Evolutionary conservation across 495 filamentous ascomycete genomes (phyloP).

Genomic region (Penicillium coffeae): DNA sequence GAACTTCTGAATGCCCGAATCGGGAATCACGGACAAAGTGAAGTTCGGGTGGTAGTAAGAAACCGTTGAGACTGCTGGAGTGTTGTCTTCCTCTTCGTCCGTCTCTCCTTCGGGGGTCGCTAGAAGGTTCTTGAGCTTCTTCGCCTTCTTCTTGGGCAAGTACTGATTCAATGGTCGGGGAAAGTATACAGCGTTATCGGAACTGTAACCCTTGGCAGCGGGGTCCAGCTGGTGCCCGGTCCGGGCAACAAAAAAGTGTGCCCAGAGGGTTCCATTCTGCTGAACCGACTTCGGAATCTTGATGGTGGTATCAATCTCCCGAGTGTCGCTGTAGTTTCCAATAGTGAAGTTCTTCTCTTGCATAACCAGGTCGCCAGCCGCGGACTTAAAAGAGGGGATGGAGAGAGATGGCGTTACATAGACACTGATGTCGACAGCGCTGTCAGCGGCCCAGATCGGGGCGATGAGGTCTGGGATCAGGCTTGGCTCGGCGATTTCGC

Average conservation of each 20-base stretch:
- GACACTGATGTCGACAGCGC: conserved; percentile 74
- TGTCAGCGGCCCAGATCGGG: conserved; percentile 83
- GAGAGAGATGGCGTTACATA: conserved; percentile 75
- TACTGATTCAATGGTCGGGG: conserved; percentile 82
- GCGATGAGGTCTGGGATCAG: conserved; percentile 70
- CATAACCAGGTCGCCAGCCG: conserved; percentile 59
- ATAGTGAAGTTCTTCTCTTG: conserved; percentile 78
- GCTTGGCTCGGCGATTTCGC: conserved; percentile 65
- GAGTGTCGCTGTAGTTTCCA: conserved; percentile 74
- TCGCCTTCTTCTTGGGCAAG: conserved; percentile 83
- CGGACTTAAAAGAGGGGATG: conserved; percentile 59
- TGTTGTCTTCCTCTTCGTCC: conserved; percentile 48
- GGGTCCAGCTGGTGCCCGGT: conserved; percentile 75
- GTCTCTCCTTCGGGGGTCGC: conserved; percentile 44
- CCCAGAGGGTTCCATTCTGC: conserved; percentile 90
- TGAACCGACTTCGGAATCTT: conserved; percentile 75
- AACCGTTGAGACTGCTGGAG: conserved; percentile 57
- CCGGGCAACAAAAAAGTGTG: conserved; percentile 83
- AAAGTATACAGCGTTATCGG: conserved; percentile 74
- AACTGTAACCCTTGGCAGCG: conserved; percentile 62
- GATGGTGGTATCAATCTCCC: conserved; percentile 74
- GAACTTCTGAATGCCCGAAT: conserved; percentile 64
- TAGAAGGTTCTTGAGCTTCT: conserved; percentile 87
- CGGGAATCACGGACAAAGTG: conserved; percentile 81
- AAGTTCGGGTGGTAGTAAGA: conserved; percentile 97